These are phyloP conservation scores for Rubia occidens DNA, from an alignment of 305 asterid genomes.

Conservation along the genomic window DNA sequence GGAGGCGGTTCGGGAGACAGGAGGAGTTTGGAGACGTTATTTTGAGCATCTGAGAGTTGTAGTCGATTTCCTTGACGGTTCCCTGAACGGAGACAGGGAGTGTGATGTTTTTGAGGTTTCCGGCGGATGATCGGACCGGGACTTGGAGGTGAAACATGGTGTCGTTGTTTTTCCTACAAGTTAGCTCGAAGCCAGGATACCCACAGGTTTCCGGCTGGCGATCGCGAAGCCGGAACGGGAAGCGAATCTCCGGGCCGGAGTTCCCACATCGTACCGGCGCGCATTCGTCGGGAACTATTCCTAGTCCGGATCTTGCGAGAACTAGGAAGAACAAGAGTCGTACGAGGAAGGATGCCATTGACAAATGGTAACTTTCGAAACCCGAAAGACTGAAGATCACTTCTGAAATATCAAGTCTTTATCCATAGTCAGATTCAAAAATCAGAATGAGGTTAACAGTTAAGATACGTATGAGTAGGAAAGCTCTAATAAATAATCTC, in stretches of 20 bases:
- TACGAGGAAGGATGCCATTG: background rate
- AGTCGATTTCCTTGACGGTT: background rate
- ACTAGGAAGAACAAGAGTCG: background rate
- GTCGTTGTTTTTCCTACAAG: background rate
- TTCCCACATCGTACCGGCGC: background rate
- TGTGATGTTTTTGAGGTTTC: background rate
- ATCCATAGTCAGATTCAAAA: too few species aligned
- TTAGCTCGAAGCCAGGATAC: constrained; percentile 7
- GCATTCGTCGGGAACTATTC: background rate
- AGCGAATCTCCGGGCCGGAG: constrained; percentile 1
- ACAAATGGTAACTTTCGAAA: too few species aligned
- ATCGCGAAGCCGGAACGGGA: constrained; percentile 3
- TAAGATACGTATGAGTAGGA: too few species aligned
- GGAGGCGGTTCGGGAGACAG: background rate
- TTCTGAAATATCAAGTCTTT: too few species aligned
- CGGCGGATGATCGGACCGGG: background rate
- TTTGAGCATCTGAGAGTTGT: background rate
- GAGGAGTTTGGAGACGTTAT: background rate
- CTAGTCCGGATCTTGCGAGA: constrained; percentile 5
- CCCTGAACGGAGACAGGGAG: background rate
- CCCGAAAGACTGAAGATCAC: too few species aligned
- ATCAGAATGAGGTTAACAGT: too few species aligned
- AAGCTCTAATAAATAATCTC: too few species aligned
- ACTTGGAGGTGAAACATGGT: background rate
- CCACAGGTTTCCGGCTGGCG: constrained; percentile 6